Evolutionary conservation across 208 protist genomes (phyloP).

Genomic region (Borovskyia barvae): DNA sequence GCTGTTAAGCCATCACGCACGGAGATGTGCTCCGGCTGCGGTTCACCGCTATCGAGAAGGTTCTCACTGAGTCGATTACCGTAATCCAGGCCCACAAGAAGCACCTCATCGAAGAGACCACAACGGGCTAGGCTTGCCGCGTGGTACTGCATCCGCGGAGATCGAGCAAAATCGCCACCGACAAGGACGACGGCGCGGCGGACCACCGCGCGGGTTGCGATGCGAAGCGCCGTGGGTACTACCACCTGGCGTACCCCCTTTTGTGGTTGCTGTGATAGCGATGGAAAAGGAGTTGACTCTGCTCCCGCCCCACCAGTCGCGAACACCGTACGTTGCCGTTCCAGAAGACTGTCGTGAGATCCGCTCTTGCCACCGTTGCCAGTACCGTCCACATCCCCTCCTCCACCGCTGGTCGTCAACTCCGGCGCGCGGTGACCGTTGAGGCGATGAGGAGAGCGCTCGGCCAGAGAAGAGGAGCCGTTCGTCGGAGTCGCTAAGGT

Average conservation of each 20-base stretch:
- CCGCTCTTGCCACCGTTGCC: not conserved
- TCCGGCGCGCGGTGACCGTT: not conserved
- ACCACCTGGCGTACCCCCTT: slow-evolving; percentile 19
- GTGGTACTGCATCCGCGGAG: slow-evolving; percentile 93
- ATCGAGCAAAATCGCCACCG: slow-evolving; percentile 86
- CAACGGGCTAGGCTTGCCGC: slow-evolving; percentile 62
- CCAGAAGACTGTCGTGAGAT: not conserved
- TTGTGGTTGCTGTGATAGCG: no score
- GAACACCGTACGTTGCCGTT: not conserved
- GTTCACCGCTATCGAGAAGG: slow-evolving; percentile 35
- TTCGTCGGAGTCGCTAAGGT: not conserved
- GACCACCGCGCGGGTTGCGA: slow-evolving; percentile 45
- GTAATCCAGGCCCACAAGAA: slow-evolving; percentile 71
- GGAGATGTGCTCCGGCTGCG: slow-evolving; percentile 28
- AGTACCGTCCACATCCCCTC: not conserved
- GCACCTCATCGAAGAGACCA: slow-evolving; percentile 72
- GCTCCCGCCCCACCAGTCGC: not conserved
- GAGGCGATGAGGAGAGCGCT: not conserved
- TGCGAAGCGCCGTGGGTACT: slow-evolving; percentile 33
- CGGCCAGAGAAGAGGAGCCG: not conserved
- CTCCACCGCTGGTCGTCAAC: not conserved
- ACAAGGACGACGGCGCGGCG: slow-evolving; percentile 83
- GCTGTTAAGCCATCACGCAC: slow-evolving; percentile 4
- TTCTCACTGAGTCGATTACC: slow-evolving; percentile 72
- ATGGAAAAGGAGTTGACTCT: not conserved